Conservation (phyloP, 331 rosid species). For the Pyrus hybrid region DNA sequence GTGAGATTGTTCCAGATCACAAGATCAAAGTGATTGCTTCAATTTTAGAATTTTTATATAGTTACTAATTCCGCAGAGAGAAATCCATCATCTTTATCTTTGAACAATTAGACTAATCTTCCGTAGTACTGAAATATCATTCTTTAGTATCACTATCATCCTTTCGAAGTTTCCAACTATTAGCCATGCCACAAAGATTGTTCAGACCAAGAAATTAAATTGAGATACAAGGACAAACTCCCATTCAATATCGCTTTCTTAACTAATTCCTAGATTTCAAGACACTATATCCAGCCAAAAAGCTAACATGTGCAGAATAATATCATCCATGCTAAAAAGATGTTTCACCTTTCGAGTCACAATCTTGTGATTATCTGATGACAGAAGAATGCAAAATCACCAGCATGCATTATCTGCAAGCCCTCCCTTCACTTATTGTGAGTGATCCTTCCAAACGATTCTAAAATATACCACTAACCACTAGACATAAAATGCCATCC, state of each 20-base stretch:
- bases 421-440: neutral
- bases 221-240: neutral
- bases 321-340: slow-evolving; percentile 45
- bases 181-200: neutral
- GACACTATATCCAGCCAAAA: neutral
- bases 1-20: neutral
- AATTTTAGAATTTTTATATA: neutral
- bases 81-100: neutral
- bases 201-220: neutral
- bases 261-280: neutral
- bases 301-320: slow-evolving; percentile 5
- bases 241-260: neutral
- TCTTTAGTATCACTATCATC: neutral
- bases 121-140: neutral
- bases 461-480: neutral
- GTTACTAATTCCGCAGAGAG: neutral
- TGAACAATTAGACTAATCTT: neutral
- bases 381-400: slow-evolving; percentile 3
- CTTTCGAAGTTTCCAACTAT: neutral
- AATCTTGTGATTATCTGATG: neutral
- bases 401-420: neutral
- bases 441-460: neutral
- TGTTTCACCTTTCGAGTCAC: slow-evolving; percentile 10
- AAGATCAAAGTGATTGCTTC: neutral
- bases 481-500: neutral